These are phyloP conservation scores for Saccharum officinarum DNA, from an alignment of 176 grass and related monocot genomes.

Conservation along the genomic window DNA sequence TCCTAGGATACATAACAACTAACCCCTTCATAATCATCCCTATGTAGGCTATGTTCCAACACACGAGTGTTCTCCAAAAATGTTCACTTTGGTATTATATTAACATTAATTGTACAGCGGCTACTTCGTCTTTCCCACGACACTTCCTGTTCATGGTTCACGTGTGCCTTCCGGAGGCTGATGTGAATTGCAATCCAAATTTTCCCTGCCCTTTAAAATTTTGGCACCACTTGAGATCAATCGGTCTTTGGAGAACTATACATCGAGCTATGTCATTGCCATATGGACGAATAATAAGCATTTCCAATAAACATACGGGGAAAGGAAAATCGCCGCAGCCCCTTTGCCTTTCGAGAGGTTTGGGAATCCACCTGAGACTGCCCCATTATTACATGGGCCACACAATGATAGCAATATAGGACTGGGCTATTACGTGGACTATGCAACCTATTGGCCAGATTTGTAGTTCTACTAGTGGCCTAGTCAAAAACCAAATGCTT, in stretches of 20 bases:
- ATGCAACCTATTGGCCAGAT: background rate
- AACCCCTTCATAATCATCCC: background rate
- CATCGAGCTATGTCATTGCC: background rate
- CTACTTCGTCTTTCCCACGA: background rate
- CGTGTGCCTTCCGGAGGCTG: background rate
- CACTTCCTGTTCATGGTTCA: background rate
- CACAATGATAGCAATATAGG: no score
- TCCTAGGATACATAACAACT: constrained; percentile 4
- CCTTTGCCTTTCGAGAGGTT: background rate
- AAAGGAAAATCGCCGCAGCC: background rate
- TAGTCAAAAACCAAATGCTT: background rate
- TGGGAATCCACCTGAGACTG: background rate
- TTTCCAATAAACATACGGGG: no score
- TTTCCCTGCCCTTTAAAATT: background rate
- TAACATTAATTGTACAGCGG: background rate
- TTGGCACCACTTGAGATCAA: background rate
- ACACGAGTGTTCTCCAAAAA: background rate
- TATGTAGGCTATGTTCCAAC: background rate
- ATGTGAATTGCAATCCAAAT: background rate
- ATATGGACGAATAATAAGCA: no score
- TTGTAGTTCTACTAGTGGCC: background rate
- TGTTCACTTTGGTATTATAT: background rate
- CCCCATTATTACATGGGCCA: background rate
- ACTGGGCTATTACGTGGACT: background rate
- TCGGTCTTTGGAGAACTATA: background rate